Conservation (phyloP, 495 filamentous ascomycete species). For the Trichoderma orchidacearum region DNA sequence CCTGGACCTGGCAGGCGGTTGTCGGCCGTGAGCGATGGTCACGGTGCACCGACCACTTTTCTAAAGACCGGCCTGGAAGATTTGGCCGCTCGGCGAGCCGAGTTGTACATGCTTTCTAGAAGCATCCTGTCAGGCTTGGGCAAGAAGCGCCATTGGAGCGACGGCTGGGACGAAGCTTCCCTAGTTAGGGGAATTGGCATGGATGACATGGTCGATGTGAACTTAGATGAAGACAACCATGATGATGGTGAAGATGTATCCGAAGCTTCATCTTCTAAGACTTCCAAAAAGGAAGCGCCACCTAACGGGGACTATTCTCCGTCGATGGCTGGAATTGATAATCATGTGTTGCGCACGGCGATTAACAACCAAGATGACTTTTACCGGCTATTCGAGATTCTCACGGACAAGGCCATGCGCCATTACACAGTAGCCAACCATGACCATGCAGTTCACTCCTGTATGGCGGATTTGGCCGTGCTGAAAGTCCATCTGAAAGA, state of each 20-base stretch:
- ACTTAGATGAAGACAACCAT: constrained; percentile 24
- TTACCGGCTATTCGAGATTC: constrained; percentile 54
- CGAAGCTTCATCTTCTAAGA: not conserved
- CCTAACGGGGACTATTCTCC: constrained; percentile 6
- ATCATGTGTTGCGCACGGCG: constrained; percentile 33
- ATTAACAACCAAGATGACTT: constrained; percentile 33
- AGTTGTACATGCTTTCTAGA: constrained; percentile 66
- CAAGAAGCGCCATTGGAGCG: constrained; percentile 57
- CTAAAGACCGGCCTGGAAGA: constrained; percentile 63
- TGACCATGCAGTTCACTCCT: constrained; percentile 57
- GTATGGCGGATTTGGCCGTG: constrained; percentile 74
- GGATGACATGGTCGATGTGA: constrained; percentile 41
- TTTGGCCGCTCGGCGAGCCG: constrained; percentile 67
- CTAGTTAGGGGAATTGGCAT: constrained; percentile 35
- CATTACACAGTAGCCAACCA: constrained; percentile 67
- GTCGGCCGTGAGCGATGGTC: constrained; percentile 14
- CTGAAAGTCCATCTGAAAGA: constrained; percentile 65
- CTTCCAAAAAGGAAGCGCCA: too few species aligned
- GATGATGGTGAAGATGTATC: constrained; percentile 5
- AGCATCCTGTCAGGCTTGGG: constrained; percentile 66
- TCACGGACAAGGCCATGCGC: constrained; percentile 56
- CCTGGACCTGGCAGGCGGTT: constrained; percentile 16
- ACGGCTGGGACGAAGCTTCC: constrained; percentile 60
- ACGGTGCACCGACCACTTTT: constrained; percentile 15
- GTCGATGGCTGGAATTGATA: constrained; percentile 34